A percentile compares a stretch with the other conserved stretches of the same genome.
These are phyloP conservation scores for Hypocrella siamensis DNA, from an alignment of 2,329 filamentous ascomycete genomes.

Conservation along the genomic window DNA sequence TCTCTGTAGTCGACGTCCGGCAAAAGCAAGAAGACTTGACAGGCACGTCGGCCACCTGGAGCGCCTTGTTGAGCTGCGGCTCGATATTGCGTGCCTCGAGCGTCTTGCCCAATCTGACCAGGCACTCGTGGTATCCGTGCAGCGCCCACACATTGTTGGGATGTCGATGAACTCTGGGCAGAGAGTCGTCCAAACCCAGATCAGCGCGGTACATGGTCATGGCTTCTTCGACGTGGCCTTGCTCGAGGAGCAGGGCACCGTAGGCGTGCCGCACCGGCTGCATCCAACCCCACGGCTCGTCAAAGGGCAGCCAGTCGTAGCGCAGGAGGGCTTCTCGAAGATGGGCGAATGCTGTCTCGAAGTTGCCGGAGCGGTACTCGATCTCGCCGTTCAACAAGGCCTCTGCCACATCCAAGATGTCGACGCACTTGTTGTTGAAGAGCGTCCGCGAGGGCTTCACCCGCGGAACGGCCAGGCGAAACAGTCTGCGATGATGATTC, in stretches of 20 bases:
- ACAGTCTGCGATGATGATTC: conserved; percentile 29
- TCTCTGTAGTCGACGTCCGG: conserved; percentile 5
- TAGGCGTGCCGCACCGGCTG: conserved; percentile 57
- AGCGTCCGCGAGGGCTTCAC: conserved; percentile 43
- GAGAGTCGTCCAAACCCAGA: conserved; percentile 39
- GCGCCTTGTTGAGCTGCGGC: conserved; percentile 31
- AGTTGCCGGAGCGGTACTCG: conserved; percentile 48
- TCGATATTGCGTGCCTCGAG: conserved; percentile 19
- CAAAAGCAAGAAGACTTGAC: conserved; percentile 22
- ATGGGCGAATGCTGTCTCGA: conserved; percentile 40
- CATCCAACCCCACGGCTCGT: conserved; percentile 73
- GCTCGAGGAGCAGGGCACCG: conserved; percentile 53
- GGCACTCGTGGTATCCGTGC: conserved; percentile 57
- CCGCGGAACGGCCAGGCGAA: conserved; percentile 29
- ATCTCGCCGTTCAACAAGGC: conserved; percentile 61
- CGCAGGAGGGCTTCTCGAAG: conserved; percentile 40
- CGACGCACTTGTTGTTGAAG: conserved; percentile 22
- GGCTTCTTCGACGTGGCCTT: conserved; percentile 41
- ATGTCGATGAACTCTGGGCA: conserved; percentile 50
- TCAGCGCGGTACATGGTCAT: conserved; percentile 43
- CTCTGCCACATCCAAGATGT: conserved; percentile 47
- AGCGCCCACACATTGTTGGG: conserved; percentile 63
- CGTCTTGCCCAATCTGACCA: conserved; percentile 31
- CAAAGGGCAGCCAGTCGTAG: conserved; percentile 50
- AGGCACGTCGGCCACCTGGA: conserved; percentile 43